Base-by-base conservation (phyloP, 768 basidiomycete genomes). In the Neoboletus magnificus region DNA sequence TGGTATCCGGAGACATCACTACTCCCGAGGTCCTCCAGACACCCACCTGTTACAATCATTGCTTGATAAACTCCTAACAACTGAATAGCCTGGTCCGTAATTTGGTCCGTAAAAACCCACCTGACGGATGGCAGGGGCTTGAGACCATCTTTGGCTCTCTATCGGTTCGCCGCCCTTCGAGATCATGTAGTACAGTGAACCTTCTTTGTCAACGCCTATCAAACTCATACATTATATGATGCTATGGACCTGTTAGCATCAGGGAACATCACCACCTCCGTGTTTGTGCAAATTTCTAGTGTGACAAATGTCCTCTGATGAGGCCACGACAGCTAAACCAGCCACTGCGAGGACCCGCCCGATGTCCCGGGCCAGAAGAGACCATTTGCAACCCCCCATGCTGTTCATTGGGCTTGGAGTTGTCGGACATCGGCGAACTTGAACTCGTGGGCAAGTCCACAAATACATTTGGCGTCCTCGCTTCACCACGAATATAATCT, bases 401-500 rank as follows among this genome's bases (percentile, higher is more conserved):
- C 12, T 13, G 33, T 37, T 36, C 32, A 3, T 25, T 32, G 20
- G 1, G 6, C 8, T 39, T 20, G 30, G 52, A 5, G 1, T 8
- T 3, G 11, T 3, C 4, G 1, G 27, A 18, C 13, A 9, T 9
- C 3, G 8, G 30, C 4, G 4, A 20, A 33, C 20, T 35, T 6
- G 18, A 18, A 18, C 3, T 20, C 4, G 4, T 16, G 13, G 10
- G 13, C 25, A 48, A 7, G 25, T 47, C 35, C 20, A 9, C 1
- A 2, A 7, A 4, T n/a, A 2, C 1, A 6, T 30, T 1, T 11
- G 18, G 32, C n/a, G 5, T 33, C 22, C 7, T 23, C 2, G 2
- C 3, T 37, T 35, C 49, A 27, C 32, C 54, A 1, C 52, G 52
- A 12, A 62, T 9, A 11, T 63, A 62, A 0, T 5, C 4, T 43